Percentiles rank a stretch among this genome's conserved stretches.
Evolutionary conservation across 192 early-diverging fungal genomes (phyloP).

Genomic region (Jimgerdemannia lactiflua): DNA sequence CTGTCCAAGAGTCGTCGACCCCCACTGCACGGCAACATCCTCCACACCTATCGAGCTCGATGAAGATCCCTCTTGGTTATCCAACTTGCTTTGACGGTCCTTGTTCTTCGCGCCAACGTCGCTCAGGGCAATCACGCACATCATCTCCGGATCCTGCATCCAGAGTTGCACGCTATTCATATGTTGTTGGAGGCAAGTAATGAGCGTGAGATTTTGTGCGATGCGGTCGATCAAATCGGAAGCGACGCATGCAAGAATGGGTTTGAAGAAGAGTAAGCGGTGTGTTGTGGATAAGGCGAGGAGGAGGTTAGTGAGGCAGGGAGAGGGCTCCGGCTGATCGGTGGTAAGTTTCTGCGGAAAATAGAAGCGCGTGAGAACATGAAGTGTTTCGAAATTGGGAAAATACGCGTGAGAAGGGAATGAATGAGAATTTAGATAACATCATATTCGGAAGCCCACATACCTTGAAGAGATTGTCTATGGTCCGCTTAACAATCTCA

Average conservation of each 20-base stretch:
- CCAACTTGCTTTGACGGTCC: conserved; percentile 14
- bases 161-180: conserved; percentile 48
- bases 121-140: conserved; percentile 49
- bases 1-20: conserved; percentile 52
- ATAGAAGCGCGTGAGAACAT: background rate
- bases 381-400: too few species aligned
- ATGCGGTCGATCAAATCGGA: conserved; percentile 42
- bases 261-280: conserved; percentile 43
- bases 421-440: too few species aligned
- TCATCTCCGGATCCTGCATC: conserved; percentile 55
- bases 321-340: conserved; percentile 31
- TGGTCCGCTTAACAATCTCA: too few species aligned
- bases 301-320: conserved; percentile 34
- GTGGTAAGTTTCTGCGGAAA: conserved; percentile 42
- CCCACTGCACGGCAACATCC: conserved; percentile 24
- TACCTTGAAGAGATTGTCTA: too few species aligned
- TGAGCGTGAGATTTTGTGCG: conserved; percentile 32
- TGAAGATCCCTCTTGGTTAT: background rate
- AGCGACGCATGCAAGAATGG: conserved; percentile 52
- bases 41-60: too few species aligned
- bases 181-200: conserved; percentile 38
- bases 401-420: too few species aligned
- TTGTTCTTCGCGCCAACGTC: conserved; percentile 38
- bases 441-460: too few species aligned
- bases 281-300: conserved; percentile 31